Conservation (phyloP, 208 protist species). For the Leishmania mexicana region DNA sequence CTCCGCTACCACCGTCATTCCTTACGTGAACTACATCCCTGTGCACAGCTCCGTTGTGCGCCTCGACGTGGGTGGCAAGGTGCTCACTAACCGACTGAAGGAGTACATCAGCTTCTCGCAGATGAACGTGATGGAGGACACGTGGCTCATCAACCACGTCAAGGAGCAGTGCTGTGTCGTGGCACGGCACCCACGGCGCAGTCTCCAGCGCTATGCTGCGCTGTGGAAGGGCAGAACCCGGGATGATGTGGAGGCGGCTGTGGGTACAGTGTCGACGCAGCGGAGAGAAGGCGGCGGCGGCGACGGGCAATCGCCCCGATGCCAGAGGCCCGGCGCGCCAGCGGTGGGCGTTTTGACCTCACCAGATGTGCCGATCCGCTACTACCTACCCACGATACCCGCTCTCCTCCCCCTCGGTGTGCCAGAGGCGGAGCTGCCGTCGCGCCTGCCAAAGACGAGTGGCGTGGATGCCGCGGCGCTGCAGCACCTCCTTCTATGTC, state of each 20-base stretch:
- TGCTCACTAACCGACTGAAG: conserved; percentile 82
- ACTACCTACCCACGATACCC: conserved; percentile 76
- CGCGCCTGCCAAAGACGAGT: conserved; percentile 28
- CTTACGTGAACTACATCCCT: conserved; percentile 74
- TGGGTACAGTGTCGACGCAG: background rate
- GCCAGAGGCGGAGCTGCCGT: conserved; percentile 43
- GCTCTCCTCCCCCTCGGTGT: conserved; percentile 72
- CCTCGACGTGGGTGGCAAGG: conserved; percentile 76
- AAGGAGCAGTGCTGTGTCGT: conserved; percentile 72
- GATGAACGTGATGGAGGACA: conserved; percentile 80
- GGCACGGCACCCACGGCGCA: conserved; percentile 16
- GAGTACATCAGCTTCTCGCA: conserved; percentile 80
- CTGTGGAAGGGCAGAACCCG: conserved; percentile 8
- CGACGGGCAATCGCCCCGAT: background rate
- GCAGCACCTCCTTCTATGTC: conserved; percentile 50
- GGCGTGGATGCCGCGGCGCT: conserved; percentile 12
- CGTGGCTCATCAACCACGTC: conserved; percentile 85
- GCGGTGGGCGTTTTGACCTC: background rate
- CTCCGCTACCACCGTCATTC: conserved; percentile 71
- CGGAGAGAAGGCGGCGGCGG: background rate
- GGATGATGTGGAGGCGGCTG: conserved; percentile 11
- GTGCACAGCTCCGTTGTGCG: conserved; percentile 65
- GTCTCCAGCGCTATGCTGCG: conserved; percentile 12
- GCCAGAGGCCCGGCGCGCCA: background rate
- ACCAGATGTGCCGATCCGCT: conserved; percentile 32